Conservation (phyloP, 148 eudicot species). For the Silene conica region DNA sequence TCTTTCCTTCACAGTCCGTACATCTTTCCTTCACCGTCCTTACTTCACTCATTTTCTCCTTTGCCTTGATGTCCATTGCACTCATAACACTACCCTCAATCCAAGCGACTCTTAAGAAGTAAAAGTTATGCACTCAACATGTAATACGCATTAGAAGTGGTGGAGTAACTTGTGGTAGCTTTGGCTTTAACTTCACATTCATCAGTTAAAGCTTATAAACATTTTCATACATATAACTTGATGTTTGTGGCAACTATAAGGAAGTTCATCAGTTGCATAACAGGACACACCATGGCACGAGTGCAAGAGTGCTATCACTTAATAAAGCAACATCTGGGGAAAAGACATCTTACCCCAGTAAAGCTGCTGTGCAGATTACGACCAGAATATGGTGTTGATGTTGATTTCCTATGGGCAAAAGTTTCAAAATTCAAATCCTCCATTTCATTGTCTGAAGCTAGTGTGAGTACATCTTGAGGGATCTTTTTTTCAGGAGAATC, state of each 20-base stretch:
- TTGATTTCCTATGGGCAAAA: constrained; percentile 20
- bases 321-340: background rate
- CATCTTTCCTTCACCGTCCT: background rate
- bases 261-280: background rate
- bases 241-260: background rate
- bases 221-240: background rate
- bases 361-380: constrained; percentile 13
- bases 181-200: background rate
- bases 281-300: background rate
- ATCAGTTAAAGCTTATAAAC: background rate
- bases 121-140: background rate
- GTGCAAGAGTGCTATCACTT: background rate
- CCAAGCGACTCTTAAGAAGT: background rate
- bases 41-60: background rate
- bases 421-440: constrained; percentile 40
- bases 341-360: constrained; percentile 34
- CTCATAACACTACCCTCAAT: background rate
- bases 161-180: background rate
- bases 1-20: background rate
- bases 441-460: constrained; percentile 70
- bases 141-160: background rate
- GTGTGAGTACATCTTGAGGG: constrained; percentile 33
- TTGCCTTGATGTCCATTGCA: background rate
- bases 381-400: constrained; percentile 26
- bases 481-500: constrained; percentile 43